Base-by-base conservation (phyloP, 257 asterid species). In the Ligustrum vulgare region DNA sequence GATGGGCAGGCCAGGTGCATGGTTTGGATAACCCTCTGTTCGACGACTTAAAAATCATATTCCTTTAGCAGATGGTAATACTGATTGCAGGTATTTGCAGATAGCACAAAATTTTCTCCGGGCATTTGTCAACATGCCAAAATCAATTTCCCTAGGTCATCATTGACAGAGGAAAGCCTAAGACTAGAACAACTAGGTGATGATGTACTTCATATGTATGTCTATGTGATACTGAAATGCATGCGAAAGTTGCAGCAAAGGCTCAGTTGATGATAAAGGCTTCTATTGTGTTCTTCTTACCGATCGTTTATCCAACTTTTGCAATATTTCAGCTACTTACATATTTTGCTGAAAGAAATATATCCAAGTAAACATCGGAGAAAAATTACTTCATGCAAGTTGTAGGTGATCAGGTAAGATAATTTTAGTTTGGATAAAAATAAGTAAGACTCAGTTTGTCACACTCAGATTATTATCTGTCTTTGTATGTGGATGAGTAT, bases 301-400 rank as follows among this genome's bases (percentile, higher is more conserved):
- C 71, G 35, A 6, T 39, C 16, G n/a, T 51, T 67, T 64, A 35
- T 66, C 69, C 45, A 41, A 63, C 34, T 76, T 12, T 33, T 74
- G 16, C 31, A 35, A 22, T 79, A 39, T 72, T 78, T 78, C 88
- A 92, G 97, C 65, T 90, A 83, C 82, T 84, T 71, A 82, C 78
- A 13, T 92, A 87, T 85, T 90, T 91, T 87, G 85, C 92, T 77
- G 87, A 84, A 78, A 84, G 97, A 77, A 90, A 67, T 92, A 90
- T 91, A 79, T 86, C 97, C 8, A 84, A 79, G 83, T 82, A 84
- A 79, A 92, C 92, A 74, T 81, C 90, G 77, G 72, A 80, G 80
- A 87, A 91, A 79, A 92, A 90, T 72, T 41, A 80, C 63, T 93
- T 91, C 56, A 88, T 90, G 96, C 97, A 91, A 85, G 85, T 80